Base-by-base conservation (phyloP, 371 early-diverging fungal species). In the Rhizopus delemar region DNA sequence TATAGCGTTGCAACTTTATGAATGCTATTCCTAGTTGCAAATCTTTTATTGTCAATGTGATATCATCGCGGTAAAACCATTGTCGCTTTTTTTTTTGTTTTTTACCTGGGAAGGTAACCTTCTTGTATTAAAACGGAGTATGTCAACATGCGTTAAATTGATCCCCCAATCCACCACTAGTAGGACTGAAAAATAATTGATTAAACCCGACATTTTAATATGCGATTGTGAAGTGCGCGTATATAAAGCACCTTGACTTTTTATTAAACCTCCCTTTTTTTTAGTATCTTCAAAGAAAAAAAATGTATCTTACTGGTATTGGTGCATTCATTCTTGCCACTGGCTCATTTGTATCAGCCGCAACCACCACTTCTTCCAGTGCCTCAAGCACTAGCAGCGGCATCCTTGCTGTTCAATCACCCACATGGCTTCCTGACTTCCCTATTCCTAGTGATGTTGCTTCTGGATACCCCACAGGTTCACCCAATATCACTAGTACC, bases 401-500 rank as follows among this genome's bases (percentile, higher is more conserved):
- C 16, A 29, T 75, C 28, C 62, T 78, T 8, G 66, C 78, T 16
- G 71, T 73, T n/a, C 15, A 57, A 13, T 78, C 78, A 13, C 78
- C 78, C 22, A 60, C 70, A 29, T 78, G 75, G 75, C 56, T 78
- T 8, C 74, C 77, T 16, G 45, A 54, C 11, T 69, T 77, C 50
- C 45, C 67, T 33, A 43, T 38, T 0, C 71, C 74, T 12, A 51
- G 61, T 8, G 71, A 59, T 41, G 77, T 74, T 16, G 64, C 50
- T 8, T 59, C 63, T 11, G 65, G 67, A n/a, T 74, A 74, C 32
- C 78, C 71, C 8, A 67, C 78, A 31, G 66, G 70, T 8, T 39
- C 62, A 22, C 49, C 58, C 34, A 52, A 65, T 32, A 63, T 57
- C n/a, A 46, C 51, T 13, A 39, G 45, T 8, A 70, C 73, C 4